Evolutionary conservation across 495 filamentous ascomycete species (phyloP), one percentile per base, ranked within the genome.

Genomic region (Evernia prunastri): DNA sequence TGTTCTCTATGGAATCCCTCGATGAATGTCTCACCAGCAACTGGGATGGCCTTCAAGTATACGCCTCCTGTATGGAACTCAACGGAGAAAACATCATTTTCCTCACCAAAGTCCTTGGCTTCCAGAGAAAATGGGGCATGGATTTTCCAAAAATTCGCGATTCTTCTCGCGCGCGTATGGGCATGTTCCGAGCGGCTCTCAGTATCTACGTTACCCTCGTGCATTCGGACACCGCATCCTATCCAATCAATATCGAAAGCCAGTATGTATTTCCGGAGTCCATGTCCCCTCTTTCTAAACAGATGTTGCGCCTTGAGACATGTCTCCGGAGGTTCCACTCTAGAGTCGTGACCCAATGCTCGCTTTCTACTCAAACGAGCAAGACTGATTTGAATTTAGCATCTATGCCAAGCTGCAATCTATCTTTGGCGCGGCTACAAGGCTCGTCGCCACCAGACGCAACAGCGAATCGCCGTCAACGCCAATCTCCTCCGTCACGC

Each of bases 31-130:
- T 89, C 0, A 69, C 74, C 37, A 78, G 76, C 62, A 83, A 85
- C 72, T 61, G 49, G 35, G 53, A 68, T 12, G 79, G 80, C 3
- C 78, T 89, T 0, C 81, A 82, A 42, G 68, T 80, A 40, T 89
- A 86, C 72, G 82, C 85, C 7, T 83, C 86, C 10, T 76, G 79
- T 10, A 75, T 79, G 62, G 86, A 88, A 61, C 86, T 88, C 70
- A 86, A 84, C 23, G 85, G 82, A 37, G 86, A 88, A 71, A 89
- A 88, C 73, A 83, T 89, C 57, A 79, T 82, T 64, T 89, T 89
- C 76, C 78, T 88, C 2, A 84, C 77, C 35, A 72, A 77, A 62
- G 77, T 87, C 29, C 71, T 80, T 20, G 77, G 81, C 37, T 89
- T 84, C 82, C 84, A 81, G 67, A 58, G 59, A 53, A 58, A 63